Conservation (phyloP, 148 eudicot genomes). For the Chenopodium berlandieri region DNA sequence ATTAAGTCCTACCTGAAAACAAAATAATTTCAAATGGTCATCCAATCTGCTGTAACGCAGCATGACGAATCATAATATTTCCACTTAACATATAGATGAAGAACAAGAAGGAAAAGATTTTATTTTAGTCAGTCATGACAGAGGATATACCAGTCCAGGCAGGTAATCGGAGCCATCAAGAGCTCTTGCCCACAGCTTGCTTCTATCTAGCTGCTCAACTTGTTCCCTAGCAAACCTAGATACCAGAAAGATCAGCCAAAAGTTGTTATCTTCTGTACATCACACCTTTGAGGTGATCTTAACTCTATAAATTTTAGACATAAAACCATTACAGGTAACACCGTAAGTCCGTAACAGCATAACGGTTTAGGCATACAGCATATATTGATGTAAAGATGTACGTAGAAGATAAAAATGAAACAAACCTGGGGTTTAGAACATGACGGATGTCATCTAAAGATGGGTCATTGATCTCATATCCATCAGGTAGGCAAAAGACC, state of each 20-base stretch:
- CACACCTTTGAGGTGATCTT: background rate
- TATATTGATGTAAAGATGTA: background rate
- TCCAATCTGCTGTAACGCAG: slow-evolving; percentile 4
- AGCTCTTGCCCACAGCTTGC: slow-evolving; percentile 90
- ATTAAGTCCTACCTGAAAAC: slow-evolving; percentile 81
- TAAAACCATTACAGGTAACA: background rate
- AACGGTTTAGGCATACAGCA: background rate
- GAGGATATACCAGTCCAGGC: slow-evolving; percentile 79
- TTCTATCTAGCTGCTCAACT: slow-evolving; percentile 69
- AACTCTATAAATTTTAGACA: background rate
- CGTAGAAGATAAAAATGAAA: background rate
- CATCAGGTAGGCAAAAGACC: slow-evolving; percentile 97
- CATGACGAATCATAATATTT: background rate
- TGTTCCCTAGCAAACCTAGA: slow-evolving; percentile 61
- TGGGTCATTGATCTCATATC: slow-evolving; percentile 88
- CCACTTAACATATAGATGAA: background rate
- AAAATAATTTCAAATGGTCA: background rate
- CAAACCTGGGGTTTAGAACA: slow-evolving; percentile 89
- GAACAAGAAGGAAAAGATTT: background rate
- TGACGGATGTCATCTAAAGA: slow-evolving; percentile 88
- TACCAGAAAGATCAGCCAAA: slow-evolving; percentile 8
- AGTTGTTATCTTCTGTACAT: background rate
- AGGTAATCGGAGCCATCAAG: slow-evolving; percentile 99
- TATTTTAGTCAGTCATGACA: background rate
- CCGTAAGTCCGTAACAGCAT: too few relatives aligned